Percentiles rank a stretch among this genome's conserved stretches.
phyloP scores from a whole-genome alignment of 2,329 filamentous ascomycete species.

The Aureobasidium leucospermi region DNA sequence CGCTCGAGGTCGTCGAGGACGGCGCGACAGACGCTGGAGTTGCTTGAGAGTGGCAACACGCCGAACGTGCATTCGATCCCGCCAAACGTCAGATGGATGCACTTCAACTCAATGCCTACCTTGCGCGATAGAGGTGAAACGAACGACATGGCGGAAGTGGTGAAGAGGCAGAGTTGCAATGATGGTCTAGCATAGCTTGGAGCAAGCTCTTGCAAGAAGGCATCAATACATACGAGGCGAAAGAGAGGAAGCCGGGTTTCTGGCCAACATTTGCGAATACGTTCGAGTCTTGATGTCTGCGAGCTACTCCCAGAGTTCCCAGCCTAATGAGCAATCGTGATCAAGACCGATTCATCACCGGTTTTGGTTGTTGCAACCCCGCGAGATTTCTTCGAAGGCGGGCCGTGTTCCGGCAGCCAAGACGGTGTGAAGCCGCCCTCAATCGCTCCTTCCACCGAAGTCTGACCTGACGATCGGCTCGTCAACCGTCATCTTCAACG shows the following conservation, averaged over 20 bases:
- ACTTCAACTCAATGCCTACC: not conserved
- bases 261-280: no score
- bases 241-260: no score
- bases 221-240: no score
- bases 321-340: no score
- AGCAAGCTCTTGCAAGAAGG: not conserved
- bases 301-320: no score
- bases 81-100: not conserved
- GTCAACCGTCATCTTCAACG: not conserved
- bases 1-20: not conserved
- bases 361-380: no score
- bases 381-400: not conserved
- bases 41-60: not conserved
- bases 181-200: not conserved
- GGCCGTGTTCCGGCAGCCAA: conserved; percentile 7
- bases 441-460: not conserved
- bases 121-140: not conserved
- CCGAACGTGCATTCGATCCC: not conserved
- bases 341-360: no score
- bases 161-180: not conserved
- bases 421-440: not conserved
- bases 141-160: not conserved
- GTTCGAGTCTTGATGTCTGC: no score
- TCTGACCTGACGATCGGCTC: not conserved
- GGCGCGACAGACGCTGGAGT: not conserved